phyloP scores from a whole-genome alignment of 2,329 filamentous ascomycete species.

The Clonostachys rhizophaga region DNA sequence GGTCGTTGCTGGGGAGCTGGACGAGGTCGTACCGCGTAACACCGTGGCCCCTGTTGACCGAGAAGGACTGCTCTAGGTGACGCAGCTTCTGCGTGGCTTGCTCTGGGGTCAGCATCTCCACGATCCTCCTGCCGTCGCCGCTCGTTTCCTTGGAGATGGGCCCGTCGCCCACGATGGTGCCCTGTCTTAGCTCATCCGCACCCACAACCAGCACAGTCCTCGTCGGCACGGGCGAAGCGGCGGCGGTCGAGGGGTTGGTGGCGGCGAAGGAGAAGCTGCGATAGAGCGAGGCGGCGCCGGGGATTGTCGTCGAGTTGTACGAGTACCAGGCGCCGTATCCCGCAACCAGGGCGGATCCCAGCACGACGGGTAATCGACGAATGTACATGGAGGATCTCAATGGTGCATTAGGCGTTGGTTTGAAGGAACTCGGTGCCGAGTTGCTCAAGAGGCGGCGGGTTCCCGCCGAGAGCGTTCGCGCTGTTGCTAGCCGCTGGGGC shows the following conservation, averaged over 20 bases:
- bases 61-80: constrained; percentile 85
- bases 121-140: constrained; percentile 71
- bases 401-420: constrained; percentile 38
- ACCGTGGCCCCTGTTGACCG: constrained; percentile 83
- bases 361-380: constrained; percentile 60
- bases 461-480: neutral
- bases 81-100: constrained; percentile 88
- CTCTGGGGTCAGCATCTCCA: constrained; percentile 95
- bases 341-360: constrained; percentile 63
- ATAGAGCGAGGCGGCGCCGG: constrained; percentile 14
- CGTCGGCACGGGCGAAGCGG: constrained; percentile 38
- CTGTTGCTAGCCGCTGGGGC: too few relatives aligned
- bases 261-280: constrained; percentile 36
- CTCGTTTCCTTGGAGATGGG: constrained; percentile 86
- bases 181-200: constrained; percentile 85
- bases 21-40: constrained; percentile 94
- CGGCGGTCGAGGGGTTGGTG: constrained; percentile 14
- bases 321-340: constrained; percentile 76
- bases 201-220: constrained; percentile 80
- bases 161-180: constrained; percentile 77
- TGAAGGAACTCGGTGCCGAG: constrained; percentile 8
- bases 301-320: constrained; percentile 44
- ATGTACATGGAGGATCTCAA: constrained; percentile 72
- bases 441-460: constrained; percentile 17
- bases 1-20: constrained; percentile 92